Conservation (phyloP, 1,139 yeast genomes). For the Pichia sp. region DNA sequence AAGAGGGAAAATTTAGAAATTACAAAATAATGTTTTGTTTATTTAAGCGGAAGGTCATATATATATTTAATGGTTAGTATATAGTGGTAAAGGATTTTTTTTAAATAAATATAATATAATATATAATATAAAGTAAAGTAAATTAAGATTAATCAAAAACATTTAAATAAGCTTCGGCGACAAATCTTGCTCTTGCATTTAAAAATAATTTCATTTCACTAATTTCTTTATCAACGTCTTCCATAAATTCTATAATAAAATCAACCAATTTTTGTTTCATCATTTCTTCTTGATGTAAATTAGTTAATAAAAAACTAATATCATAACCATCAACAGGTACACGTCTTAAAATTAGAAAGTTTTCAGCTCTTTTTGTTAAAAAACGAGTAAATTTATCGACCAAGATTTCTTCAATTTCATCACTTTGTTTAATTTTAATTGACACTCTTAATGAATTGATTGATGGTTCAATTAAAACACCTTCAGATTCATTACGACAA, state of each 20-base stretch:
- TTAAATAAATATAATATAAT: too few relatives aligned
- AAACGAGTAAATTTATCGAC: constrained; percentile 93
- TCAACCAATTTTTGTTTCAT: constrained; percentile 92
- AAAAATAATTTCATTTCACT: constrained; percentile 96
- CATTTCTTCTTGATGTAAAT: constrained; percentile 94
- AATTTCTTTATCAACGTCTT: constrained; percentile 96
- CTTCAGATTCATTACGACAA: constrained; percentile 90
- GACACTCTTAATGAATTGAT: constrained; percentile 86
- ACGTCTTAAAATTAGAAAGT: constrained; percentile 85
- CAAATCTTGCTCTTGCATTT: constrained; percentile 96
- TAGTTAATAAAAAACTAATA: constrained; percentile 87
- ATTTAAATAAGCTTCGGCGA: constrained; percentile 89
- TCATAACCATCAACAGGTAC: constrained; percentile 89
- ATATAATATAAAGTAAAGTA: background rate
- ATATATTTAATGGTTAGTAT: too few relatives aligned
- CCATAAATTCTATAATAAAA: constrained; percentile 97
- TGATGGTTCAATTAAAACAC: constrained; percentile 88
- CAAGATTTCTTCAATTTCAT: constrained; percentile 89
- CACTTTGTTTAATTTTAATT: constrained; percentile 92
- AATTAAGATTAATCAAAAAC: constrained; percentile 46
- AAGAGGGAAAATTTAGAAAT: background rate
- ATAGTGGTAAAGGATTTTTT: too few relatives aligned
- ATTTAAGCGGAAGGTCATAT: background rate
- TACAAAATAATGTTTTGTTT: background rate
- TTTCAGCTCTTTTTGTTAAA: constrained; percentile 92